Conservation (phyloP, 805 yeast genomes). For the Ogataea minuta region DNA sequence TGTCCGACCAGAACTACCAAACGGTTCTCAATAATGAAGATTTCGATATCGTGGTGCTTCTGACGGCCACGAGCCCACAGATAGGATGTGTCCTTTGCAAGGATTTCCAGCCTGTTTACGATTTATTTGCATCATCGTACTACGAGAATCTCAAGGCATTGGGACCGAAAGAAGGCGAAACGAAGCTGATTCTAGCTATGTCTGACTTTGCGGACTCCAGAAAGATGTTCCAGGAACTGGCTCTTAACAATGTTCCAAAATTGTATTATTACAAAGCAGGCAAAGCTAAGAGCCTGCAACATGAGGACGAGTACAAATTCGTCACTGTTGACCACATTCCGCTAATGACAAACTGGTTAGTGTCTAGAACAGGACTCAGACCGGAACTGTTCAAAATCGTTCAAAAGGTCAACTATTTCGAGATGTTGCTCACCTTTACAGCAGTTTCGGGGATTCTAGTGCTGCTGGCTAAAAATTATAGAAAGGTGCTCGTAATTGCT, state of each 20-base stretch:
- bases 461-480: conserved; percentile 30
- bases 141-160: conserved; percentile 45
- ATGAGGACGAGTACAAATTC: conserved; percentile 44
- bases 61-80: conserved; percentile 72
- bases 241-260: conserved; percentile 76
- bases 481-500: conserved; percentile 39
- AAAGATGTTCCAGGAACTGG: conserved; percentile 48
- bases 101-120: conserved; percentile 64
- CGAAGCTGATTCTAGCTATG: conserved; percentile 62
- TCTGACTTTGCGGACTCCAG: conserved; percentile 68
- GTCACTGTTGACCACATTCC: conserved; percentile 40
- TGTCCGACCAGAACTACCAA: conserved; percentile 63
- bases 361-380: conserved; percentile 18
- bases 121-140: conserved; percentile 61
- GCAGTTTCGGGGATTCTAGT: conserved; percentile 35
- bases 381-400: conserved; percentile 34
- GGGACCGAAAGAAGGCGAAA: conserved; percentile 49
- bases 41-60: conserved; percentile 57
- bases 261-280: conserved; percentile 40
- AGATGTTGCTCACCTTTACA: conserved; percentile 37
- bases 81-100: conserved; percentile 77
- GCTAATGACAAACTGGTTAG: conserved; percentile 36
- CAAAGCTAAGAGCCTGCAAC: conserved; percentile 23
- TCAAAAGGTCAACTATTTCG: conserved; percentile 42
- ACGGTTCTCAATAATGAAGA: conserved; percentile 60